Base-by-base conservation (phyloP, 345 rosid species). In the Capsella bursapastoris region DNA sequence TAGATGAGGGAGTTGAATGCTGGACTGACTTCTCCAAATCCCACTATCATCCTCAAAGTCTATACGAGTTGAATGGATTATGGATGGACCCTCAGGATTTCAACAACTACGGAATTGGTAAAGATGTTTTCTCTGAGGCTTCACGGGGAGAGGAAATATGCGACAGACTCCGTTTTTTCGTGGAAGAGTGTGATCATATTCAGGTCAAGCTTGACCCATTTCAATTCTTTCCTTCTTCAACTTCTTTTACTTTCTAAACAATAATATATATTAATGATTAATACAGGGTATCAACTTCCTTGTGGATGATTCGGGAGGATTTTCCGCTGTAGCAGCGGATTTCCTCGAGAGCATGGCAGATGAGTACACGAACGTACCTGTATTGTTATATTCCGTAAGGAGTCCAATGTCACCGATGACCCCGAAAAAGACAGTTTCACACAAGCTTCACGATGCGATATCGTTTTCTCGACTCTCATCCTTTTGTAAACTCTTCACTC, bases 21-120 rank as follows among this genome's bases (percentile, higher is more conserved):
- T 94, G 99, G 99, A 94, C 97, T 9, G 99, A 94, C 79, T 94
- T 77, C 79, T 87, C 97, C 67, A 92, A 94, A 78, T 92, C 87
- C 6, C 95, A 90, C 68, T 92, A 84, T 78, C 99, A 94, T 84
- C 95, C 91, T 16, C 88, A 81, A 49, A 90, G 93, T 72, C 66
- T 90, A 25, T 86, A 87, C 12, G 92, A 94, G 76, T 57, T 94
- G 56, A 86, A 82, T 12, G 97, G 97, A 70, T 74, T 89, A 68
- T 84, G 90, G 87, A 78, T 71, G 82, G 86, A 84, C 77, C 47
- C 70, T 57, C 66, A 79, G 64, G 87, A 87, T 57, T 88, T 91
- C 70, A 80, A 88, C 82, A 90, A 85, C 83, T 90, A 90, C 68
- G 96, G 98, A 67, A 79, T 72, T 47, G 99, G 99, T 61, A 89